phyloP scores from a whole-genome alignment of 2,329 filamentous ascomycete species.

The Didymosphaeria variabile region DNA sequence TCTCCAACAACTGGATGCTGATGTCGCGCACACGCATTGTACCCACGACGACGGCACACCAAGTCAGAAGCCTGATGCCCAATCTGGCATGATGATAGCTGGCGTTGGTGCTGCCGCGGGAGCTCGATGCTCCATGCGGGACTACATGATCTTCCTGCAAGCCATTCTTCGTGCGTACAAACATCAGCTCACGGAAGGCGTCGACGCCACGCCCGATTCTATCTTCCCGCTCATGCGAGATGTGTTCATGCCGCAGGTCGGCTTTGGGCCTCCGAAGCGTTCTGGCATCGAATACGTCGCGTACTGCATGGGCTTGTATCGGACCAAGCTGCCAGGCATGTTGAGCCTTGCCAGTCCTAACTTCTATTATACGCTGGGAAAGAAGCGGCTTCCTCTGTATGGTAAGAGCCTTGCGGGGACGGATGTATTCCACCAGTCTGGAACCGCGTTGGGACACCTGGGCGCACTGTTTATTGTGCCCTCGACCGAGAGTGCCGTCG shows the following conservation, averaged over 20 bases:
- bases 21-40: conserved; percentile 15
- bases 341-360: conserved; percentile 18
- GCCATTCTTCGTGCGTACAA: conserved; percentile 9
- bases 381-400: conserved; percentile 10
- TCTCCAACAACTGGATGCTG: conserved; percentile 5
- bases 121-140: conserved; percentile 9
- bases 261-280: conserved; percentile 12
- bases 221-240: conserved; percentile 9
- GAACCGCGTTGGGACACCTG: conserved; percentile 6
- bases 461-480: conserved; percentile 17
- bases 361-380: conserved; percentile 16
- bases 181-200: conserved; percentile 4
- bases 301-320: conserved; percentile 19
- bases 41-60: conserved; percentile 8
- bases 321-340: conserved; percentile 14
- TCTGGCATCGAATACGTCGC: conserved; percentile 14
- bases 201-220: conserved; percentile 12
- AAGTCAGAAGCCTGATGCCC: conserved; percentile 1
- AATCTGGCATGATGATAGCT: not conserved
- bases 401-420: conserved; percentile 5
- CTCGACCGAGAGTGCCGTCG: conserved; percentile 16
- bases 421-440: conserved; percentile 18
- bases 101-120: conserved; percentile 10
- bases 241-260: conserved; percentile 14
- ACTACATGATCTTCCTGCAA: conserved; percentile 16